Evolutionary conservation across 1,284 basidiomycete genomes (phyloP).

Genomic region (Coniferiporia sulphurascens): DNA sequence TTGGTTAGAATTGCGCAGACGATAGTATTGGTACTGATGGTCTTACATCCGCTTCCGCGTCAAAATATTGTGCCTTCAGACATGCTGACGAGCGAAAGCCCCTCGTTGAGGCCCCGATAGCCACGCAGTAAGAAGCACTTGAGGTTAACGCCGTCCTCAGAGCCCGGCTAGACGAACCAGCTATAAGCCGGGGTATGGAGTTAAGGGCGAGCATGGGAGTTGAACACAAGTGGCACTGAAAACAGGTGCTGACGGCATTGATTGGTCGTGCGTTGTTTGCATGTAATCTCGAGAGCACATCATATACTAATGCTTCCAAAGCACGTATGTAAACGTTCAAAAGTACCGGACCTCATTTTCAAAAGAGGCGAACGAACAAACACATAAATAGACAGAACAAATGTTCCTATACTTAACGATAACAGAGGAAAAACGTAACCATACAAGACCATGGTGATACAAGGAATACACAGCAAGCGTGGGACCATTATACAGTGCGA

Average conservation of each 20-base stretch:
- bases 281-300: too few relatives aligned
- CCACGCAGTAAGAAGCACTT: too few relatives aligned
- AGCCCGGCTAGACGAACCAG: not conserved
- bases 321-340: too few relatives aligned
- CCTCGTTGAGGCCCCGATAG: not conserved
- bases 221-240: not conserved
- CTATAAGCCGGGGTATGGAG: not conserved
- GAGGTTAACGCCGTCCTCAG: not conserved
- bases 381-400: slow-evolving; percentile 1
- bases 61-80: slow-evolving; percentile 16
- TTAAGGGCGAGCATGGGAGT: slow-evolving; percentile 3
- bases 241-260: too few relatives aligned
- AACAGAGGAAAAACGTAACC: not conserved
- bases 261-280: too few relatives aligned
- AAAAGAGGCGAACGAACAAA: not conserved
- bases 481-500: too few relatives aligned
- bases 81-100: slow-evolving; percentile 17
- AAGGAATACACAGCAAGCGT: not conserved
- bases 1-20: not conserved
- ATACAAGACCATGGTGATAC: slow-evolving; percentile 1
- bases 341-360: too few relatives aligned
- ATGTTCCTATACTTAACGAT: not conserved
- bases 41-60: slow-evolving; percentile 19
- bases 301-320: too few relatives aligned
- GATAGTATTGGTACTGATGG: not conserved